These are phyloP conservation scores for Acanthamoeba healyi DNA, from an alignment of 208 protist genomes.

Conservation along the genomic window DNA sequence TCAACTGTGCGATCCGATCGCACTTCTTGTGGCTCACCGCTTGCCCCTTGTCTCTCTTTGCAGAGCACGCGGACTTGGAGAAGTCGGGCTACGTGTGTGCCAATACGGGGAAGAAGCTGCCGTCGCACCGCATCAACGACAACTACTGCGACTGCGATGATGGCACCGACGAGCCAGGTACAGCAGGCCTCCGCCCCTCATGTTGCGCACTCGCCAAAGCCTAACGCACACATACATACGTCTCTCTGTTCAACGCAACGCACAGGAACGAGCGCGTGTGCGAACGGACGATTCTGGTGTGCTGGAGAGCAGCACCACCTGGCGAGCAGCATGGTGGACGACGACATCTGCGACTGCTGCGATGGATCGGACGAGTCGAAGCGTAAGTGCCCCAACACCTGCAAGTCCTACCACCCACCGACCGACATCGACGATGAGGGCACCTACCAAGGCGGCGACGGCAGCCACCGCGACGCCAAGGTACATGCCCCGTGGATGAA, in stretches of 20 bases:
- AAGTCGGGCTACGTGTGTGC: not conserved
- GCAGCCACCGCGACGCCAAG: too few species aligned
- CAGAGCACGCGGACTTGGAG: not conserved
- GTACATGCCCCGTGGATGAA: not conserved
- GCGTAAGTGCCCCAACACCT: conserved; percentile 24
- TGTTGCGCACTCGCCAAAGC: too few species aligned
- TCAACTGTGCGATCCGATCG: not conserved
- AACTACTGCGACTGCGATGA: conserved; percentile 68
- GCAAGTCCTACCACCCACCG: not conserved
- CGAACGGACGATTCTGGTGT: conserved; percentile 40
- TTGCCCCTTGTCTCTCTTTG: too few species aligned
- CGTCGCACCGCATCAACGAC: conserved; percentile 1
- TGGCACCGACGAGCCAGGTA: conserved; percentile 58
- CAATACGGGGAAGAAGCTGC: not conserved
- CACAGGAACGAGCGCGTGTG: conserved; percentile 43
- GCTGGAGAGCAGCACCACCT: not conserved
- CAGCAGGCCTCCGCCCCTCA: not conserved
- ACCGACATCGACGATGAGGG: not conserved
- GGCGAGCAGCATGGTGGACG: conserved; percentile 32
- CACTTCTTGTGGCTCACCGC: not conserved
- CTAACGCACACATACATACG: not conserved
- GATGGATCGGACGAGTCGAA: conserved; percentile 16
- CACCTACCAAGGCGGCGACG: too few species aligned
- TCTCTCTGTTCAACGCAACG: too few species aligned
- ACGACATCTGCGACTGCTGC: conserved; percentile 71